Evolutionary conservation across 306 rosid genomes (phyloP).

Genomic region (Cicer cuneatum): DNA sequence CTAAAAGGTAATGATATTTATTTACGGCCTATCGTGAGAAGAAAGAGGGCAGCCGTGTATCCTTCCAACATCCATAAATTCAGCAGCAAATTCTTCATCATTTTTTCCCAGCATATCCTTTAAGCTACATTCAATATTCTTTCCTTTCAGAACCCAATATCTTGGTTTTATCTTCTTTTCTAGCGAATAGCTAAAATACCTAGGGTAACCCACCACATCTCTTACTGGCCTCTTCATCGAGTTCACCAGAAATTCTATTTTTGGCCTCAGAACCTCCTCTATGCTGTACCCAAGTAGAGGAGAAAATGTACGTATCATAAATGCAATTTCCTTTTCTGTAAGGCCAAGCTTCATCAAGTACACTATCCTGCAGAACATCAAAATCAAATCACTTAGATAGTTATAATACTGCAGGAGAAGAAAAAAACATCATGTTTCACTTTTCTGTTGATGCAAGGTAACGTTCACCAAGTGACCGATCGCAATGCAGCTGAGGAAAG

Average conservation of each 20-base stretch:
- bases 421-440: constrained; percentile 29
- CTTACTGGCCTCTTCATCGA: constrained; percentile 77
- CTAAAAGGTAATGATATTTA: constrained; percentile 40
- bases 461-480: neutral
- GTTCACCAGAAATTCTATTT: constrained; percentile 74
- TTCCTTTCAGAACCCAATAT: constrained; percentile 65
- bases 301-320: constrained; percentile 80
- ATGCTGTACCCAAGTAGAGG: constrained; percentile 86
- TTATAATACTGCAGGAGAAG: constrained; percentile 1
- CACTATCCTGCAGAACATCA: constrained; percentile 58
- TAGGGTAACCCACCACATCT: constrained; percentile 83
- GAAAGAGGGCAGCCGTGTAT: constrained; percentile 23
- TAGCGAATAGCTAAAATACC: constrained; percentile 92
- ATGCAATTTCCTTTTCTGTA: constrained; percentile 65
- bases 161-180: constrained; percentile 92
- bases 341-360: constrained; percentile 75
- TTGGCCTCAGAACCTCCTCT: constrained; percentile 79
- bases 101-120: constrained; percentile 85
- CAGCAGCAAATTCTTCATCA: constrained; percentile 79
- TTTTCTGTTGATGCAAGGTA: constrained; percentile 27
- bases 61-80: constrained; percentile 51
- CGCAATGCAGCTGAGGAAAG: constrained; percentile 26
- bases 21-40: constrained; percentile 44
- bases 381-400: constrained; percentile 37
- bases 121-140: constrained; percentile 70